Conservation (phyloP, 768 basidiomycete genomes). For the Omphalotus guepiniiformis region DNA sequence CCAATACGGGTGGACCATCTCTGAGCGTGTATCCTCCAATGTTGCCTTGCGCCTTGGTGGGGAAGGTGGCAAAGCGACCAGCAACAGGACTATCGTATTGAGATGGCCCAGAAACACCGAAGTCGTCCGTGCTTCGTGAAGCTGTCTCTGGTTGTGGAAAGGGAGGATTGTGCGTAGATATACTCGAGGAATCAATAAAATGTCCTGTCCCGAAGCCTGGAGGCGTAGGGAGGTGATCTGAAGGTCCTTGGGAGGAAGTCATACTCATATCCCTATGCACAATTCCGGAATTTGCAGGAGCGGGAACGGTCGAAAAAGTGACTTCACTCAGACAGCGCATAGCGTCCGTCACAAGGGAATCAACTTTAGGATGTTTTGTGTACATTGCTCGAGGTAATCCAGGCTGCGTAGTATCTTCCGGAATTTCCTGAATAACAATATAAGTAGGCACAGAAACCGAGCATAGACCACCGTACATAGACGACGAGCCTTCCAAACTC, state of each 20-base stretch:
- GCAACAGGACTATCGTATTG: conserved; percentile 24
- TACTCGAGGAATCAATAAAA: conserved; percentile 23
- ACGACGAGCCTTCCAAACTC: conserved; percentile 52
- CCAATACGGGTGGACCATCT: conserved; percentile 26
- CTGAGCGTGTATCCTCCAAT: conserved; percentile 18
- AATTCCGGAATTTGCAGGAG: conserved; percentile 16
- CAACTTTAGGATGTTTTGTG: conserved; percentile 58
- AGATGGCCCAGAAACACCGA: conserved; percentile 28
- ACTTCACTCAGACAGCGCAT: conserved; percentile 52
- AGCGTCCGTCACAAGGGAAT: conserved; percentile 60
- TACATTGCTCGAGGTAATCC: conserved; percentile 76
- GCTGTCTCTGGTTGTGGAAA: conserved; percentile 5
- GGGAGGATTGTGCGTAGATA: conserved; percentile 10
- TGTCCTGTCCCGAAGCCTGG: conserved; percentile 22
- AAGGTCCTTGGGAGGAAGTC: conserved; percentile 6
- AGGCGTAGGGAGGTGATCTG: conserved; percentile 26
- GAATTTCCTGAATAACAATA: conserved; percentile 56
- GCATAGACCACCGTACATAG: conserved; percentile 25
- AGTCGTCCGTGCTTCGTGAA: conserved; percentile 31
- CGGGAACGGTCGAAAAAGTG: conserved; percentile 37
- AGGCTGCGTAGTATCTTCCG: conserved; percentile 75
- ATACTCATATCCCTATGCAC: conserved; percentile 6
- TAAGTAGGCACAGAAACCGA: neutral
- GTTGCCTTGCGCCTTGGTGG: conserved; percentile 37
- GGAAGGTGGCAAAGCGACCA: conserved; percentile 67